A percentile compares a stretch with the other conserved stretches of the same genome.
Evolutionary conservation across 1,284 basidiomycete species (phyloP).

Genomic region (Ustilago loliicola): DNA sequence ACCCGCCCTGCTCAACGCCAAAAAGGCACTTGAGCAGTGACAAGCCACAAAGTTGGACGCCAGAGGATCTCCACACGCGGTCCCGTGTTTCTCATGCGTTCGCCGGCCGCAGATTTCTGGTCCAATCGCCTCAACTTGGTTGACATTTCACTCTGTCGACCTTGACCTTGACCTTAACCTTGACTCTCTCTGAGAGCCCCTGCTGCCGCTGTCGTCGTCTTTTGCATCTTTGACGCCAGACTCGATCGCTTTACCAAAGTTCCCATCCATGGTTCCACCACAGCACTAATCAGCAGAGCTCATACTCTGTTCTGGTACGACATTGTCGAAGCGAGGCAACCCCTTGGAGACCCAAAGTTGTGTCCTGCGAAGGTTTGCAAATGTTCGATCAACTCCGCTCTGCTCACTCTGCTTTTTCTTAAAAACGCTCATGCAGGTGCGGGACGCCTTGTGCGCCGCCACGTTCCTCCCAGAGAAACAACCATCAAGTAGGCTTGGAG

Average conservation of each 20-base stretch:
- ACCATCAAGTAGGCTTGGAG: too few relatives aligned
- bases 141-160: too few relatives aligned
- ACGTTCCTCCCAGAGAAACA: neutral
- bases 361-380: conserved; percentile 1
- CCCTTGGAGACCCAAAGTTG: neutral
- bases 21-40: neutral
- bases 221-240: neutral
- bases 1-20: neutral
- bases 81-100: conserved; percentile 34
- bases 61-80: neutral
- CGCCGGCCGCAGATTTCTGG: conserved; percentile 9
- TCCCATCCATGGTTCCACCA: neutral
- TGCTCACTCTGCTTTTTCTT: neutral
- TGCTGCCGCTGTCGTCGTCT: neutral
- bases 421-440: conserved; percentile 12
- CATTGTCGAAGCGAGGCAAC: neutral
- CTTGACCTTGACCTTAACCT: too few relatives aligned
- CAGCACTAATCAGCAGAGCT: neutral
- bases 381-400: conserved; percentile 8
- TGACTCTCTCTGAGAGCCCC: neutral
- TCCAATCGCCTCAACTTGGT: neutral
- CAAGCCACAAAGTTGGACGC: neutral
- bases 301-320: neutral
- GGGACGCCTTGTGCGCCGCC: conserved; percentile 4
- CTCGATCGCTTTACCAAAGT: neutral